Base-by-base conservation (phyloP, 768 basidiomycete species). In the Multifurca ochricompacta region DNA sequence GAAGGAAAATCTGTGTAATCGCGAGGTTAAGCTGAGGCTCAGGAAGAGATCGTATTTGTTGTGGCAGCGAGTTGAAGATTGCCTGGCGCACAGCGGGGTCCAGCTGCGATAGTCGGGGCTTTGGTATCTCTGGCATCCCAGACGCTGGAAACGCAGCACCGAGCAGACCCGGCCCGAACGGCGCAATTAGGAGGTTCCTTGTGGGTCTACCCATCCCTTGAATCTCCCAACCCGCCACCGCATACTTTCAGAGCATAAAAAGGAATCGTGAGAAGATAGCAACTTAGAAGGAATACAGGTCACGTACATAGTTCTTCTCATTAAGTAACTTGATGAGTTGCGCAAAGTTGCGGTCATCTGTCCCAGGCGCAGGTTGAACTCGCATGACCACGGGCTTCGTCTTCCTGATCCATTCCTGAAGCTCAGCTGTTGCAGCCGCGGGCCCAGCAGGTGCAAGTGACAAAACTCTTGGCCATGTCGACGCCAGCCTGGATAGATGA, bases 221-320 rank as follows among this genome's bases (percentile, higher is more conserved):
- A 9, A 61, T 55, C 5, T 59, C 54, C 60, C 60, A 61, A 4
- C 42, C 39, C 41, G 58, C 51, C 18, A 56, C 5, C 13, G 60
- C 60, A 21, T 61, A 61, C 60, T 59, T 23, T 52, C 31, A n/a
- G 39, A n/a, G n/a, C n/a, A n/a, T n/a, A n/a, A n/a, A n/a, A n/a
- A n/a, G n/a, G n/a, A 14, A 34, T 3, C 3, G 14, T 56, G 8
- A 56, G 43, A 40, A 36, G 32, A 13, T 1, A 39, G 3, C n/a
- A n/a, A n/a, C 18, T 44, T 37, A 4, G 14, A 3, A 18, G 31
- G 3, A 32, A 25, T 11, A 8, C 2, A n/a, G 8, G 18, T 5
- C 32, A 49, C 59, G 1, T 48, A 61, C 59, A 8, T 44, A 50
- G 27, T n/a, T 30, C 21, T 44, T 59, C 6, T 60, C 59, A 18